Evolutionary conservation across 176 grass and related monocot species (phyloP).

Genomic region (Canna indica): DNA sequence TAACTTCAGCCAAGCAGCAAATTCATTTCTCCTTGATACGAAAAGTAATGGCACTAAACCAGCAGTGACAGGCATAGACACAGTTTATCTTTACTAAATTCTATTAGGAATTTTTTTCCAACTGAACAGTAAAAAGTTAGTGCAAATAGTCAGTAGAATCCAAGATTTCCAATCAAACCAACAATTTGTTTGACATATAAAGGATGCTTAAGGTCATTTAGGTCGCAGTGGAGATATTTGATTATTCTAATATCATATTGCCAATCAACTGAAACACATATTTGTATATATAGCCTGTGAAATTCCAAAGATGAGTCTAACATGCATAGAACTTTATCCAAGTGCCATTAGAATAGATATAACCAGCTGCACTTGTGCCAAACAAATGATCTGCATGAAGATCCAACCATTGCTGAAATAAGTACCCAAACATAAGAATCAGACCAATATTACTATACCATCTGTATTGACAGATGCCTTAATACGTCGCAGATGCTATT

Average conservation of each 20-base stretch:
- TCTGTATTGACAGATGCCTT: conserved; percentile 34
- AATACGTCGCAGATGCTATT: conserved; percentile 30
- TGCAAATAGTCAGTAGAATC: not conserved
- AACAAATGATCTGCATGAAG: not conserved
- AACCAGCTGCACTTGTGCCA: not conserved
- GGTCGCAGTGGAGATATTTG: not conserved
- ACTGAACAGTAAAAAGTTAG: not conserved
- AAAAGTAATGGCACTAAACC: not conserved
- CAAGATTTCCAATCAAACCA: not conserved
- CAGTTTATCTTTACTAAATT: not conserved
- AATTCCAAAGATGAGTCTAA: too few relatives aligned
- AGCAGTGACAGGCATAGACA: not conserved
- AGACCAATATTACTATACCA: not conserved
- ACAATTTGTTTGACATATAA: not conserved
- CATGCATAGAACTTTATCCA: not conserved
- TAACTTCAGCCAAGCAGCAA: too few relatives aligned
- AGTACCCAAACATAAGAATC: not conserved
- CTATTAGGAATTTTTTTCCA: not conserved
- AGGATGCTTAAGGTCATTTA: not conserved
- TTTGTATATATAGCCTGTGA: too few relatives aligned
- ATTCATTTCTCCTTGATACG: not conserved
- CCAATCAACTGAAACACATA: too few relatives aligned
- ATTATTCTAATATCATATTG: not conserved
- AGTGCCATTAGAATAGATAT: not conserved
- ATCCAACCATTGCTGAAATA: not conserved